A percentile compares a stretch with the other conserved stretches of the same genome.
phyloP scores from a whole-genome alignment of 2,329 filamentous ascomycete species.

The Diplodia intermedia region DNA sequence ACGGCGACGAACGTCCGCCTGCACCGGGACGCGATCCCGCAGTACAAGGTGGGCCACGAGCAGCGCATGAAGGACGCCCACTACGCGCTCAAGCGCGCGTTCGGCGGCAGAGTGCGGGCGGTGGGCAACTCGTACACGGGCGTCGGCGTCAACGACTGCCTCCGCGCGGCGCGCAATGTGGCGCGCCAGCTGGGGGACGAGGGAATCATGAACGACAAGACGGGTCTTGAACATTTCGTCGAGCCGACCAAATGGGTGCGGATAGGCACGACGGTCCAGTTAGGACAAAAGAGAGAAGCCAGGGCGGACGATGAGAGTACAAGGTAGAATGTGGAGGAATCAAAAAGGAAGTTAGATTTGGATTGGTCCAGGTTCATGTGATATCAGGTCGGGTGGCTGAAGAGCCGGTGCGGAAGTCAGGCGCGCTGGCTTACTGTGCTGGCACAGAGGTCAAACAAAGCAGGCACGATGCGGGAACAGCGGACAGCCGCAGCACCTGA shows the following conservation, averaged over 20 bases:
- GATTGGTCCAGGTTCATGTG: not conserved
- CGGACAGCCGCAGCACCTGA: not conserved
- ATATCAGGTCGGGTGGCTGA: too few species aligned
- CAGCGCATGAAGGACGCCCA: slow-evolving; percentile 65
- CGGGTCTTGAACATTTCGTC: slow-evolving; percentile 49
- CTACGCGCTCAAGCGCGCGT: slow-evolving; percentile 61
- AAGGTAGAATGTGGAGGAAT: slow-evolving; percentile 5
- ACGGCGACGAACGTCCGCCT: slow-evolving; percentile 67
- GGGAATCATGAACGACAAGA: slow-evolving; percentile 41
- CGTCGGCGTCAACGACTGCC: slow-evolving; percentile 59
- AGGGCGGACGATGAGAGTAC: slow-evolving; percentile 6
- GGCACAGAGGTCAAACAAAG: not conserved
- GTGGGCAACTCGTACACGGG: slow-evolving; percentile 57
- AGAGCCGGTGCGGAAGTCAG: too few species aligned
- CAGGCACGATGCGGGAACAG: not conserved
- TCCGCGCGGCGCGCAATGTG: slow-evolving; percentile 64
- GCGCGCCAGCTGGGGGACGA: slow-evolving; percentile 48
- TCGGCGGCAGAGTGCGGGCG: slow-evolving; percentile 69
- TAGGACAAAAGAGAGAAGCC: slow-evolving; percentile 3
- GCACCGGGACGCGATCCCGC: slow-evolving; percentile 80
- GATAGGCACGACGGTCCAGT: slow-evolving; percentile 7
- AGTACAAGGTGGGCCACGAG: slow-evolving; percentile 83
- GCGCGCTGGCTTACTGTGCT: not conserved
- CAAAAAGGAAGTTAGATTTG: not conserved
- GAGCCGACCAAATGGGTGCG: slow-evolving; percentile 33